A percentile compares a stretch with the other conserved stretches of the same genome.
Conservation (phyloP, 176 grass and related monocot genomes). For the Oropetium thomaeum region DNA sequence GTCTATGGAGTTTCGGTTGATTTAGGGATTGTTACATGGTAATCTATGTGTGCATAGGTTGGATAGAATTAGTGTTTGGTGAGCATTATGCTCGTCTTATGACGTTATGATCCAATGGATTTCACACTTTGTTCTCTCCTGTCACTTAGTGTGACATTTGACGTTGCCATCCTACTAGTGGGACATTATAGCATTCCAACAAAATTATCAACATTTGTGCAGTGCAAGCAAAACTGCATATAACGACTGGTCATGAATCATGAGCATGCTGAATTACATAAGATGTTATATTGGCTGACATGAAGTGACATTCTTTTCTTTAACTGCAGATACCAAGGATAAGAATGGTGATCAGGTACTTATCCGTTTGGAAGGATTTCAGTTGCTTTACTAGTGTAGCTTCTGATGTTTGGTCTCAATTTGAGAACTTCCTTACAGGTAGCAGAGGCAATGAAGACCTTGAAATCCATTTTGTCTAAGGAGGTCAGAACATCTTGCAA, state of each 20-base stretch:
- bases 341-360: slow-evolving; percentile 59
- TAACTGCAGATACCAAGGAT: slow-evolving; percentile 54
- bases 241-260: neutral
- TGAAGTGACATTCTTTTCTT: slow-evolving; percentile 19
- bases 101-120: neutral
- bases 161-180: too few species aligned
- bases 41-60: neutral
- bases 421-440: slow-evolving; percentile 42
- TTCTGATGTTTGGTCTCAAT: slow-evolving; percentile 18
- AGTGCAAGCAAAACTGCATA: neutral
- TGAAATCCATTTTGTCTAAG: slow-evolving; percentile 84
- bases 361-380: neutral
- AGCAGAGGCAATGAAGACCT: slow-evolving; percentile 39
- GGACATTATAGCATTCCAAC: neutral
- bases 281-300: neutral
- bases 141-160: neutral
- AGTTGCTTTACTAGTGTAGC: neutral
- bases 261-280: neutral
- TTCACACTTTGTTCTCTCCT: neutral
- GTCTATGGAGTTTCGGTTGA: slow-evolving; percentile 3
- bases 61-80: neutral
- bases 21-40: slow-evolving; percentile 17
- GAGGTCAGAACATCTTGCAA: slow-evolving; percentile 52
- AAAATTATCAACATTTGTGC: neutral
- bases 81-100: neutral